A percentile compares a stretch with the other conserved stretches of the same genome.
Evolutionary conservation across 352 stramenopile genomes (phyloP).

Genomic region (Phytophthora nicotianae): DNA sequence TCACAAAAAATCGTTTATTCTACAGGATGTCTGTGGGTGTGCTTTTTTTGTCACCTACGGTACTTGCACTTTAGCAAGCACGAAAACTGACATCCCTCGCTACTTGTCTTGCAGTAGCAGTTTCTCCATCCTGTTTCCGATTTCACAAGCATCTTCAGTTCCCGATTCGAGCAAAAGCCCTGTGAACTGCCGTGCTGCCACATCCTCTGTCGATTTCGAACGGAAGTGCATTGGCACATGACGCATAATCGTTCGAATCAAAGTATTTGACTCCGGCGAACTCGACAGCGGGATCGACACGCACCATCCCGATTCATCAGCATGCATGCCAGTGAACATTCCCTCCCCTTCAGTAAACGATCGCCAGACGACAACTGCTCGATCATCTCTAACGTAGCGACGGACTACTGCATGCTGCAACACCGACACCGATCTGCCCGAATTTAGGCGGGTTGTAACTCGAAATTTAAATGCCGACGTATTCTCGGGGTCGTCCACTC

Average conservation of each 20-base stretch:
- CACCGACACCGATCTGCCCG: conserved; percentile 16
- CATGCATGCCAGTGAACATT: conserved; percentile 26
- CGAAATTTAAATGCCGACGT: conserved; percentile 23
- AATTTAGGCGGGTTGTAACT: conserved; percentile 11
- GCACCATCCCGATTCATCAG: conserved; percentile 24
- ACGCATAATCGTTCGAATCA: conserved; percentile 19
- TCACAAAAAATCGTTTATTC: too few relatives aligned
- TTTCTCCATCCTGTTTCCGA: conserved; percentile 18
- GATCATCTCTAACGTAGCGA: conserved; percentile 8
- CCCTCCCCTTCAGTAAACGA: conserved; percentile 25
- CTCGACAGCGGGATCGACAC: conserved; percentile 7
- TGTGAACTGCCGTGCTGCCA: conserved; percentile 13
- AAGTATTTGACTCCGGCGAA: not conserved
- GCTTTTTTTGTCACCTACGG: too few relatives aligned
- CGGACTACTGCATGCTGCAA: conserved; percentile 14
- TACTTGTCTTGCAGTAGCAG: conserved; percentile 24
- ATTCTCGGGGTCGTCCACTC: conserved; percentile 12
- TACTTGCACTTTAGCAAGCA: too few relatives aligned
- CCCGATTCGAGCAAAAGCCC: conserved; percentile 16
- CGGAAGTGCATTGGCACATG: conserved; percentile 29
- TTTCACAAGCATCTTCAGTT: conserved; percentile 20
- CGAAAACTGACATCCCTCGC: not conserved
- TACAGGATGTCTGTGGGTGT: too few relatives aligned
- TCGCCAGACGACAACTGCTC: conserved; percentile 15
- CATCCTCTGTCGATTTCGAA: not conserved